These are phyloP conservation scores for Teratosphaeria nubilosa DNA, from an alignment of 2,329 filamentous ascomycete genomes.

Conservation along the genomic window DNA sequence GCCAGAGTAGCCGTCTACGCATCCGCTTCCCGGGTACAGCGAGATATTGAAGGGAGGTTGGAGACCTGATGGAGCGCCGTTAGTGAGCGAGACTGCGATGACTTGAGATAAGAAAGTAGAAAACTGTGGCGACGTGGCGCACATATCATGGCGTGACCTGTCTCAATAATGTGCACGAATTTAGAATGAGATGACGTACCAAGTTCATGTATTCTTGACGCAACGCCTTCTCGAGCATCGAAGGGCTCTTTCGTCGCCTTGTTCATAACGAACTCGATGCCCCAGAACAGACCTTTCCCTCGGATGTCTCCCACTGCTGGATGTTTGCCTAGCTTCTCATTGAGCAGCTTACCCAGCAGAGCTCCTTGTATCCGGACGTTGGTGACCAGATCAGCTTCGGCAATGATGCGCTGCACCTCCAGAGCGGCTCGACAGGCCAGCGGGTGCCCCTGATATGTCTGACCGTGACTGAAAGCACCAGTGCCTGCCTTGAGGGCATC, in stretches of 20 bases:
- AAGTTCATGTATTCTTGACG: slow-evolving; percentile 41
- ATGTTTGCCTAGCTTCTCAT: slow-evolving; percentile 33
- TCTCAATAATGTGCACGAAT: background rate
- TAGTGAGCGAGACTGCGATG: background rate
- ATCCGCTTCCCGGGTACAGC: slow-evolving; percentile 55
- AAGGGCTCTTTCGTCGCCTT: slow-evolving; percentile 47
- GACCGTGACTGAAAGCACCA: slow-evolving; percentile 47
- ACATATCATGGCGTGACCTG: background rate
- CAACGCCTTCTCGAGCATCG: slow-evolving; percentile 34
- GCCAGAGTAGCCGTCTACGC: slow-evolving; percentile 48
- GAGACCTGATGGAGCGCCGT: slow-evolving; percentile 26
- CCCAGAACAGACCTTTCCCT: slow-evolving; percentile 50
- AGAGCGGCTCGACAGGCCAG: slow-evolving; percentile 51
- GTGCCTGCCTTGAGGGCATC: slow-evolving; percentile 35
- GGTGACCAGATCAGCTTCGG: slow-evolving; percentile 46
- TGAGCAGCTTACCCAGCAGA: slow-evolving; percentile 37
- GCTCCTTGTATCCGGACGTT: slow-evolving; percentile 49
- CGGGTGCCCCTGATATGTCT: slow-evolving; percentile 55
- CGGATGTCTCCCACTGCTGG: slow-evolving; percentile 51
- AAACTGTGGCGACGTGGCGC: background rate
- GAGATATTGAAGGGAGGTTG: slow-evolving; percentile 41
- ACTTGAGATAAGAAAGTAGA: background rate
- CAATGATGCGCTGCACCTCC: slow-evolving; percentile 51
- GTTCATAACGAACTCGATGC: slow-evolving; percentile 49
- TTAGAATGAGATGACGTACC: slow-evolving; percentile 27